Conservation (phyloP, 805 yeast species). For the Candida nanaspora region DNA sequence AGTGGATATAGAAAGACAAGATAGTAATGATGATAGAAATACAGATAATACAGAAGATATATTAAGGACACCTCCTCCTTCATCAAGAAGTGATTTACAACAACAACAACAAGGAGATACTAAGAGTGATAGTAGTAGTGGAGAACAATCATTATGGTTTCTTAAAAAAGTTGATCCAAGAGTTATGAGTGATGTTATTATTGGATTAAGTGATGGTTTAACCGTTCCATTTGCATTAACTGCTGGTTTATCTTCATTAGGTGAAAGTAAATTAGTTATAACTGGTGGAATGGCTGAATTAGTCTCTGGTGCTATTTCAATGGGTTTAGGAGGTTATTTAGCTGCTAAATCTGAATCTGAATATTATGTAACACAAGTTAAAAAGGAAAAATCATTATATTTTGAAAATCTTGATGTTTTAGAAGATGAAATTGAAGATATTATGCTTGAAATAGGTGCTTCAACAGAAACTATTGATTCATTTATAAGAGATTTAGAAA, state of each 20-base stretch:
- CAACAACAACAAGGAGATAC: no score
- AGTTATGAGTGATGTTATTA: conserved; percentile 87
- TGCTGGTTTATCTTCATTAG: conserved; percentile 89
- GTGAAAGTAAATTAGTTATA: conserved; percentile 82
- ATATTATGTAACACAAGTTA: conserved; percentile 65
- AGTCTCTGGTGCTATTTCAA: conserved; percentile 92
- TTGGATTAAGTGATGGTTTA: conserved; percentile 91
- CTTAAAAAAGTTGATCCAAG: conserved; percentile 73
- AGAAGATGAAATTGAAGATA: conserved; percentile 75
- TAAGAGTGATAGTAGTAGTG: no score
- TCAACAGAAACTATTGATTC: conserved; percentile 65
- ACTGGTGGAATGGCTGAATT: conserved; percentile 98
- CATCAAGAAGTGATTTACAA: neutral
- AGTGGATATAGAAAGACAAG: neutral
- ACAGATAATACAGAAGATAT: neutral
- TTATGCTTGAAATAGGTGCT: conserved; percentile 66
- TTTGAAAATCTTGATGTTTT: conserved; percentile 58
- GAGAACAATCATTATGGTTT: conserved; percentile 10
- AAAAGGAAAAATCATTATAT: conserved; percentile 59
- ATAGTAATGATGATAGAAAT: no score
- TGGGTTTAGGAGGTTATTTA: conserved; percentile 95
- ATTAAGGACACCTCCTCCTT: neutral
- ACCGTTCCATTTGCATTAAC: conserved; percentile 99
- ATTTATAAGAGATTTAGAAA: conserved; percentile 73
- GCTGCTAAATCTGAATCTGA: conserved; percentile 90